Conservation (phyloP, 2,329 filamentous ascomycete species). For the Sporothrix curviconia region DNA sequence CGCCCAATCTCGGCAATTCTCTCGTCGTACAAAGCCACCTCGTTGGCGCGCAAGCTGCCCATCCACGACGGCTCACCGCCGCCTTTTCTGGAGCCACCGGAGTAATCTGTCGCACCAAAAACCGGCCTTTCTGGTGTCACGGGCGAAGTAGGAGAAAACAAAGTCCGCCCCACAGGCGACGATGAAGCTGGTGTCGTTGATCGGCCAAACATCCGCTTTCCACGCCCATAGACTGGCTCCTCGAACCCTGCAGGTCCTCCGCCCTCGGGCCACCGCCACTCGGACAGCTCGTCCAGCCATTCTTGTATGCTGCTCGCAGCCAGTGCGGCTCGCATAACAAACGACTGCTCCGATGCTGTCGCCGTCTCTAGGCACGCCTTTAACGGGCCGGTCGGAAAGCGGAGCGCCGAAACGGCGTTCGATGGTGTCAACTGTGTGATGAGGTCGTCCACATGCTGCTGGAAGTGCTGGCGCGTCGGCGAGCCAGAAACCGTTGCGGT, state of each 20-base stretch:
- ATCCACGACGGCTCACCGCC: constrained; percentile 42
- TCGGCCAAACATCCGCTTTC: not conserved
- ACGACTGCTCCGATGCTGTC: constrained; percentile 59
- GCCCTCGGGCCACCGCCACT: constrained; percentile 50
- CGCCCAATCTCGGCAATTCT: constrained; percentile 67
- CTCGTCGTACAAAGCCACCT: constrained; percentile 62
- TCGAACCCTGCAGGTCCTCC: constrained; percentile 49
- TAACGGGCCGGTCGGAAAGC: constrained; percentile 44
- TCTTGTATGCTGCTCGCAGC: constrained; percentile 64
- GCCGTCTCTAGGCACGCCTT: constrained; percentile 56
- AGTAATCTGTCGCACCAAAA: not conserved
- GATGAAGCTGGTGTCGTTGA: constrained; percentile 10
- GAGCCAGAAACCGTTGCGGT: constrained; percentile 36
- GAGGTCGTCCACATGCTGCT: constrained; percentile 44
- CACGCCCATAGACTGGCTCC: constrained; percentile 27
- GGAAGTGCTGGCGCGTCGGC: constrained; percentile 37
- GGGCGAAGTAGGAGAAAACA: constrained; percentile 4
- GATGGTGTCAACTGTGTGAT: constrained; percentile 55
- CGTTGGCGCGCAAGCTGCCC: constrained; percentile 61
- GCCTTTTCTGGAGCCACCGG: too few species aligned
- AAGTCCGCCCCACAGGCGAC: not conserved
- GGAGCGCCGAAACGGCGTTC: constrained; percentile 54
- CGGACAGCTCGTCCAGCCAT: constrained; percentile 66
- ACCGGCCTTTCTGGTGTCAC: constrained; percentile 15
- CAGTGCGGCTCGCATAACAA: constrained; percentile 63